A percentile compares a stretch with the other conserved stretches of the same genome.
Evolutionary conservation across 2,329 filamentous ascomycete species (phyloP).

Genomic region (Pseudogymnoascus sp.): DNA sequence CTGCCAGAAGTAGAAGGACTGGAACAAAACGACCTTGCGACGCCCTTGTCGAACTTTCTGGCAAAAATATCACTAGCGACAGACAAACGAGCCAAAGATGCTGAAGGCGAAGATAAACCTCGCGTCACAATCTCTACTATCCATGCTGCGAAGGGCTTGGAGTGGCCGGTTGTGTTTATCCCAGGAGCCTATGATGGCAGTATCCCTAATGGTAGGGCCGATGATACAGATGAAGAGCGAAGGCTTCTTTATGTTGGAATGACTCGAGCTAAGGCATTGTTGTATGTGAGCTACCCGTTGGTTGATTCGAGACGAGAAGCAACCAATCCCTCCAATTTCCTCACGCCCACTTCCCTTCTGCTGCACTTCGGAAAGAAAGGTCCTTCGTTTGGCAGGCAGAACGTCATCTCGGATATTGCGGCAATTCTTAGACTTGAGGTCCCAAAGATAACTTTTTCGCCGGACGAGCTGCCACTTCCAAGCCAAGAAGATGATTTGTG

Average conservation of each 20-base stretch:
- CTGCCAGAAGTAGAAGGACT: slow-evolving; percentile 65
- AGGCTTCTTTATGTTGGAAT: slow-evolving; percentile 91
- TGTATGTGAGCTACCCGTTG: slow-evolving; percentile 77
- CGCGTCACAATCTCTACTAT: slow-evolving; percentile 91
- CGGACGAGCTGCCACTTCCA: slow-evolving; percentile 34
- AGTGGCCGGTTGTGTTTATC: slow-evolving; percentile 94
- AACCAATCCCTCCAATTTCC: slow-evolving; percentile 64
- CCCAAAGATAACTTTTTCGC: slow-evolving; percentile 38
- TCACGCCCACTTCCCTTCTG: slow-evolving; percentile 49
- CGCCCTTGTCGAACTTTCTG: slow-evolving; percentile 68
- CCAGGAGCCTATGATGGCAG: slow-evolving; percentile 84
- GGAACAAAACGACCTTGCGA: slow-evolving; percentile 59
- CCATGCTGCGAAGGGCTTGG: slow-evolving; percentile 88
- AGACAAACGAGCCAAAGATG: slow-evolving; percentile 61
- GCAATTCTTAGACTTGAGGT: slow-evolving; percentile 60
- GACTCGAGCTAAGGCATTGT: slow-evolving; percentile 79
- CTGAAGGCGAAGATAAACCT: slow-evolving; percentile 47
- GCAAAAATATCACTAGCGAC: slow-evolving; percentile 83
- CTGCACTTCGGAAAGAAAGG: slow-evolving; percentile 54
- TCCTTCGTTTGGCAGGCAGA: slow-evolving; percentile 55
- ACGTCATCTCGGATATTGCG: slow-evolving; percentile 58
- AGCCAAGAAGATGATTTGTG: slow-evolving; percentile 60
- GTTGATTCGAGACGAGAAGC: slow-evolving; percentile 57
- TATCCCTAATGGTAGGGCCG: slow-evolving; percentile 74
- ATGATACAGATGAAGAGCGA: slow-evolving; percentile 81